A percentile compares a stretch with the other conserved stretches of the same genome.
Evolutionary conservation across 805 yeast species (phyloP).

Genomic region (Wickerhamomyces bovis): DNA sequence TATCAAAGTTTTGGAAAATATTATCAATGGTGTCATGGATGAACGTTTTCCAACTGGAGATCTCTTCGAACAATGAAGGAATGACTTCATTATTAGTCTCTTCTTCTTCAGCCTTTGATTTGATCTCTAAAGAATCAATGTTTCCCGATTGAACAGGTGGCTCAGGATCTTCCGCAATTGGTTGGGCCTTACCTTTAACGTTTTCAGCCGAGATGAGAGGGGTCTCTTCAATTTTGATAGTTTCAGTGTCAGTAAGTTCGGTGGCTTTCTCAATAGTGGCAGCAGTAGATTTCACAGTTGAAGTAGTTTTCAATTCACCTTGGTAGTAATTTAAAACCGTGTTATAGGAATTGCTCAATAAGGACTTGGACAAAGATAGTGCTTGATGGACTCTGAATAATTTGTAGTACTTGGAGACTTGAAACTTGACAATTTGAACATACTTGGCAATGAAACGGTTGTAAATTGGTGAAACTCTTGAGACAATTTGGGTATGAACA

Average conservation of each 20-base stretch:
- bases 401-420: conserved; percentile 10
- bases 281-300: background rate
- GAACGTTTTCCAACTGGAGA: conserved; percentile 29
- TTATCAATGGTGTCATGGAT: conserved; percentile 33
- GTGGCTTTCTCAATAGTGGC: conserved; percentile 3
- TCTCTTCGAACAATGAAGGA: conserved; percentile 27
- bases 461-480: conserved; percentile 7
- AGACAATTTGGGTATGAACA: background rate
- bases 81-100: conserved; percentile 6
- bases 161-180: conserved; percentile 6
- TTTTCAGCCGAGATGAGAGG: background rate
- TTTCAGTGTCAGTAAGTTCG: conserved; percentile 1
- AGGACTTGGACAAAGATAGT: conserved; percentile 12
- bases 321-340: conserved; percentile 5
- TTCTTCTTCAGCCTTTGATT: conserved; percentile 1
- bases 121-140: background rate
- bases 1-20: conserved; percentile 33
- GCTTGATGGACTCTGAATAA: conserved; percentile 17
- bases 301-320: background rate
- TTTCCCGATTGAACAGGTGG: background rate
- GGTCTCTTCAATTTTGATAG: background rate
- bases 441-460: conserved; percentile 1
- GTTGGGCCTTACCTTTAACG: background rate
- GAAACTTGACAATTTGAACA: conserved; percentile 1
- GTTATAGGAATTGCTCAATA: conserved; percentile 12